Conservation (phyloP, 2,329 filamentous ascomycete genomes). For the Fusarium transvaalense region DNA sequence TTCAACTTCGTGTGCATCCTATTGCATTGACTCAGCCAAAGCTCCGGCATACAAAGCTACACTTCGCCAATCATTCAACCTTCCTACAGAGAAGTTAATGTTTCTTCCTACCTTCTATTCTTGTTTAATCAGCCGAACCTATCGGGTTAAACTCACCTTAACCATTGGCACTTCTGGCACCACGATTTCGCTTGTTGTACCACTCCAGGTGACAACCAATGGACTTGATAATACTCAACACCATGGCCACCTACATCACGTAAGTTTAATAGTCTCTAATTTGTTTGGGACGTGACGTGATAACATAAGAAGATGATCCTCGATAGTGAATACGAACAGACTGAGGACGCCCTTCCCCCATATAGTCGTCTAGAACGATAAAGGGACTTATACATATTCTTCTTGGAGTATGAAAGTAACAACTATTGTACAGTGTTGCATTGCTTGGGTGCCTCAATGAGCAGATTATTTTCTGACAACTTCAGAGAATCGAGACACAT, state of each 20-base stretch:
- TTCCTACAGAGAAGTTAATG: not conserved
- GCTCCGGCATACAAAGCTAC: not conserved
- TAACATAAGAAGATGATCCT: too few species aligned
- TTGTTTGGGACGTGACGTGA: too few species aligned
- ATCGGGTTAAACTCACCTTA: not conserved
- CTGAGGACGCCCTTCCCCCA: too few species aligned
- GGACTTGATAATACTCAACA: not conserved
- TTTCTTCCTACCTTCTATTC: conserved; percentile 19
- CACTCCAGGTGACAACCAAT: not conserved
- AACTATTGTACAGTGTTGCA: too few species aligned
- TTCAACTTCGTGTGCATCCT: not conserved
- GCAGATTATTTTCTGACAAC: too few species aligned
- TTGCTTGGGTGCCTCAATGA: too few species aligned
- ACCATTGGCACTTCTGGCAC: not conserved
- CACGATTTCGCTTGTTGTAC: not conserved
- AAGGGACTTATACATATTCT: too few species aligned
- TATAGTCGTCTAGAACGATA: too few species aligned
- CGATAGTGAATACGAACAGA: too few species aligned
- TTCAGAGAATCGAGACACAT: too few species aligned
- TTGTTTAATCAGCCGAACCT: conserved; percentile 11
- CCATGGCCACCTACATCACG: not conserved
- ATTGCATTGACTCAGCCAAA: not conserved
- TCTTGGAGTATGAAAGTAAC: too few species aligned
- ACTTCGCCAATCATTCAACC: not conserved
- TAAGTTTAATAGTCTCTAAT: not conserved